Evolutionary conservation across 768 basidiomycete genomes (phyloP).

Genomic region (Pleurotus tuoliensis): DNA sequence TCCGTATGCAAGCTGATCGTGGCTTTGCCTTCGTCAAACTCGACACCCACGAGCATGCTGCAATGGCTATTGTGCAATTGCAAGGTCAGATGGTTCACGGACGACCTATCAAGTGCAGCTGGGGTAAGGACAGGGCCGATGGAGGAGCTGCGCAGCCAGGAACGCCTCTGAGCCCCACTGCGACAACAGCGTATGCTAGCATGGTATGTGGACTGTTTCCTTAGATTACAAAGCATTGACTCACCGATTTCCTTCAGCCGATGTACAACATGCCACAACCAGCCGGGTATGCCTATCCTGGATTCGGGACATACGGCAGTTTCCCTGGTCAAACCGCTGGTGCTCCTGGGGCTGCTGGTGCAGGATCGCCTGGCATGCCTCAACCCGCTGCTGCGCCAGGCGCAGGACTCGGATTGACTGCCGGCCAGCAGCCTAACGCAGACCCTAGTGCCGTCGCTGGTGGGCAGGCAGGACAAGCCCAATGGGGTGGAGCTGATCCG

Average conservation of each 20-base stretch:
- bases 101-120: slow-evolving; percentile 95
- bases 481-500: slow-evolving; percentile 75
- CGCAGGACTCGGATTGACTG: slow-evolving; percentile 52
- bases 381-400: slow-evolving; percentile 48
- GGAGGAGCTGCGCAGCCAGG: slow-evolving; percentile 53
- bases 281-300: slow-evolving; percentile 73
- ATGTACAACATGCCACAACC: slow-evolving; percentile 92
- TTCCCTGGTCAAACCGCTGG: slow-evolving; percentile 58
- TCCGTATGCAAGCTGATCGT: slow-evolving; percentile 98
- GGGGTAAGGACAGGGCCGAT: slow-evolving; percentile 94
- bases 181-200: slow-evolving; percentile 68
- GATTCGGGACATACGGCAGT: slow-evolving; percentile 69
- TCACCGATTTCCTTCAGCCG: slow-evolving; percentile 41
- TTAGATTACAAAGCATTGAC: neutral
- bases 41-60: slow-evolving; percentile 97
- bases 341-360: slow-evolving; percentile 43
- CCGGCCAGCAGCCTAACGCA: slow-evolving; percentile 54
- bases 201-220: slow-evolving; percentile 51
- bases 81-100: slow-evolving; percentile 98
- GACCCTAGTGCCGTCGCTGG: slow-evolving; percentile 51
- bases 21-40: slow-evolving; percentile 99
- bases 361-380: slow-evolving; percentile 57
- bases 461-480: slow-evolving; percentile 61
- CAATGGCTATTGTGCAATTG: slow-evolving; percentile 95
- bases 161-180: slow-evolving; percentile 54